Evolutionary conservation across 164 flowering plant genomes (phyloP).

Genomic region (Aristolochia californica): DNA sequence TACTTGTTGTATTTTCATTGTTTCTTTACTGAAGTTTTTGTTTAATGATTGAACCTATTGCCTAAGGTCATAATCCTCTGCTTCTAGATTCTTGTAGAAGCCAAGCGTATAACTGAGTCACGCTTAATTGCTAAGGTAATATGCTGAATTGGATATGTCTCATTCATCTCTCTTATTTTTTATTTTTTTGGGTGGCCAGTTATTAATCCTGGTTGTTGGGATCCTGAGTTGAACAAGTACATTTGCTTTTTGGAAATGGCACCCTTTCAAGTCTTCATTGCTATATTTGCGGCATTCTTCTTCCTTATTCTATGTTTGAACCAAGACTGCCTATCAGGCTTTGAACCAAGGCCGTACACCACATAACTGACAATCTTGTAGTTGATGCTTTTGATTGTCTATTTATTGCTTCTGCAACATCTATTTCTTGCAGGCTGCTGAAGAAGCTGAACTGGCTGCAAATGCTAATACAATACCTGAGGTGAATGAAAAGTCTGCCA

Average conservation of each 20-base stretch:
- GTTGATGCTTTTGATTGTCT: too few relatives aligned
- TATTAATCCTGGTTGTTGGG: too few relatives aligned
- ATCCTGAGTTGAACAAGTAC: too few relatives aligned
- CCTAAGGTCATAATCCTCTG: neutral
- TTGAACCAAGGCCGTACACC: too few relatives aligned
- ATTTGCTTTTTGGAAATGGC: too few relatives aligned
- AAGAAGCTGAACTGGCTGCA: slow-evolving; percentile 44
- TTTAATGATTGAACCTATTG: neutral
- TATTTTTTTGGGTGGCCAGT: neutral
- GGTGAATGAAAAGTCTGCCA: slow-evolving; percentile 28
- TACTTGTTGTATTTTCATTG: neutral
- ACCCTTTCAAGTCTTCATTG: too few relatives aligned
- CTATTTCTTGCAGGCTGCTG: slow-evolving; percentile 61
- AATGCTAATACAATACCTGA: slow-evolving; percentile 30
- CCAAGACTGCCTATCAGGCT: too few relatives aligned
- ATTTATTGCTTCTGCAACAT: too few relatives aligned
- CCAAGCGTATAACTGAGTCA: slow-evolving; percentile 72
- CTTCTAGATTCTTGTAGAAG: slow-evolving; percentile 82
- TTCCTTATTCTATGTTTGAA: too few relatives aligned
- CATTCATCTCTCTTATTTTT: neutral
- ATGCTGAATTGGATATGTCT: neutral
- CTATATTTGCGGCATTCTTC: too few relatives aligned
- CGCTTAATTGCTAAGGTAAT: slow-evolving; percentile 55
- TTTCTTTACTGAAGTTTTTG: neutral
- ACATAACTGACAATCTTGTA: too few relatives aligned